Percentiles rank a stretch among this genome's conserved stretches.
These are phyloP conservation scores for Pilatotrama ljubarskyi DNA, from an alignment of 768 basidiomycete species.

Conservation along the genomic window DNA sequence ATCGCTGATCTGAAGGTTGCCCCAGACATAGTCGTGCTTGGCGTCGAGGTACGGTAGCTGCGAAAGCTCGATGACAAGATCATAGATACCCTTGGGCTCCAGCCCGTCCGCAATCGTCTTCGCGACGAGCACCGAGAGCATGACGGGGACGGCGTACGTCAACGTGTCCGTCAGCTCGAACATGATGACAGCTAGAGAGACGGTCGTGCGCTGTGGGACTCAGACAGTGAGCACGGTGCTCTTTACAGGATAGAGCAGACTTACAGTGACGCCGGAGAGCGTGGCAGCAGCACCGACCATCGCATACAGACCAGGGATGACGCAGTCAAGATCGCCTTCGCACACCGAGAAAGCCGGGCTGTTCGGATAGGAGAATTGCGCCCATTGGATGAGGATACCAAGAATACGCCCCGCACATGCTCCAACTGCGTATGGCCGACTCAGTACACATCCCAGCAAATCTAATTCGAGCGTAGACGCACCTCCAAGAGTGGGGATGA, in stretches of 20 bases:
- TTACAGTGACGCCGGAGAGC: conserved; percentile 91
- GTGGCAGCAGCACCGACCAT: conserved; percentile 97
- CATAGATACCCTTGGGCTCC: conserved; percentile 95
- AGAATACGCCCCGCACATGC: conserved; percentile 90
- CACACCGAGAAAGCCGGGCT: conserved; percentile 66
- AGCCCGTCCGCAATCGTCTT: conserved; percentile 88
- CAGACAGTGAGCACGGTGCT: conserved; percentile 1
- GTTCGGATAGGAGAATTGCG: conserved; percentile 64
- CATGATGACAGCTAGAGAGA: conserved; percentile 94
- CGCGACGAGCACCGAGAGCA: conserved; percentile 85
- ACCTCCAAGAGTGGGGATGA: conserved; percentile 87
- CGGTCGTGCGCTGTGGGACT: conserved; percentile 67
- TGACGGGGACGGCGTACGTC: conserved; percentile 88
- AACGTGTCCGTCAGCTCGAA: conserved; percentile 93
- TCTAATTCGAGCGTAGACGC: background rate
- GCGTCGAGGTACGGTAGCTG: conserved; percentile 91
- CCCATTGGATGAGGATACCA: conserved; percentile 78
- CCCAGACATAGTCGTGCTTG: conserved; percentile 91
- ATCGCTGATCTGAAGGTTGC: conserved; percentile 68
- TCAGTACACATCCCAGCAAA: too few species aligned
- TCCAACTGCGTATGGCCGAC: conserved; percentile 71
- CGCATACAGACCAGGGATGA: conserved; percentile 89
- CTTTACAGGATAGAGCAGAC: conserved; percentile 27
- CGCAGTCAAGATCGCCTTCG: conserved; percentile 63
- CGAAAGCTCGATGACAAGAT: conserved; percentile 86